Evolutionary conservation across 352 stramenopile genomes (phyloP), one percentile per base, ranked within the genome.

Genomic region (Phytophthora brassicae): DNA sequence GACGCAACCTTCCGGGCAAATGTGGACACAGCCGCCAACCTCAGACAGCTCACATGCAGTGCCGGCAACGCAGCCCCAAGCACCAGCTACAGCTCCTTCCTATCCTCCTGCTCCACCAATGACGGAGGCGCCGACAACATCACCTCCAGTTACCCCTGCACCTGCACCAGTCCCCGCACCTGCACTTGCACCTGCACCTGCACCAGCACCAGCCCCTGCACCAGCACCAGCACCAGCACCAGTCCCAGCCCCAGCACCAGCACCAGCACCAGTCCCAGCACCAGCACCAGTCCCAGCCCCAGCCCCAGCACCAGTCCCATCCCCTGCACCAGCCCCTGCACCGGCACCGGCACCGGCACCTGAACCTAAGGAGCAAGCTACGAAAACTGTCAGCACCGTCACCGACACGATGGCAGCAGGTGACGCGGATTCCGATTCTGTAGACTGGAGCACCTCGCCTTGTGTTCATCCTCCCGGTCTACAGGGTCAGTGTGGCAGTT

Each of bases 401-500:
- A 20, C 51, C 0, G 52, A 68, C 4, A 36, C 59, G 23, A 60
- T 20, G n/a, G 49, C 61, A 1, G 50, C 57, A 23, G 42, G 19
- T 4, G 54, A 74, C 17, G 53, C 56, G 17, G 63, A 77, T 20
- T 50, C 52, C 12, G 49, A 70, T 31, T 76, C 71, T 0, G 53
- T 79, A 0, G 70, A 82, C 56, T 82, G 74, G 79, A 81, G 68
- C 45, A 74, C 45, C n/a, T 77, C 75, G 4, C 41, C 23, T 13
- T 84, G 72, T 35, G 66, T 88, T 9, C 75, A 72, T 9, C 47
- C 45, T 23, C 61, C 99, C 29, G 97, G 98, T 55, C 94, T 99
- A 72, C 97, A 99, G 70, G 97, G 94, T 6, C 66, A 89, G 6
- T 99, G 97, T 66, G 95, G 96, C 43, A 97, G 90, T n/a, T 99